Evolutionary conservation across 2,329 filamentous ascomycete species (phyloP).

Genomic region (Chaetomiaceae sp.): DNA sequence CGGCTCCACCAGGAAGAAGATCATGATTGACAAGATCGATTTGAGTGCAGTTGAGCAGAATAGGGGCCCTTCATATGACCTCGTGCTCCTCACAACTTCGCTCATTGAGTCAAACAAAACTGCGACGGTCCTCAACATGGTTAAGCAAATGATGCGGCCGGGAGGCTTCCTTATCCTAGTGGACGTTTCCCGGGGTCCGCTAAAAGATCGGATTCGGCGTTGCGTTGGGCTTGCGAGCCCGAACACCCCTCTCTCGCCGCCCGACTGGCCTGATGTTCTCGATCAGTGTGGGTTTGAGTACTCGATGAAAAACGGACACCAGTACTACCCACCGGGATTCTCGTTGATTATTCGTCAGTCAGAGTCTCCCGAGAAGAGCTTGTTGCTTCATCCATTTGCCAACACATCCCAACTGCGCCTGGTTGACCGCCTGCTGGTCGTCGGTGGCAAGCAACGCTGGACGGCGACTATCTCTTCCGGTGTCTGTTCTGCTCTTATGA

Average conservation of each 20-base stretch:
- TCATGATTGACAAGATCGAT: conserved; percentile 23
- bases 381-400: conserved; percentile 21
- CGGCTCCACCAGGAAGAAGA: conserved; percentile 19
- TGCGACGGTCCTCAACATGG: conserved; percentile 17
- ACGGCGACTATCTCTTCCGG: conserved; percentile 20
- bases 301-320: conserved; percentile 32
- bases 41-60: conserved; percentile 15
- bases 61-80: conserved; percentile 25
- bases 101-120: conserved; percentile 19
- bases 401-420: conserved; percentile 3
- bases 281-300: conserved; percentile 33
- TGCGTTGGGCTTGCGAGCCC: conserved; percentile 4
- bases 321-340: conserved; percentile 33
- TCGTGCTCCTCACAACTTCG: conserved; percentile 28
- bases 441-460: conserved; percentile 28
- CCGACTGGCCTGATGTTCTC: conserved; percentile 34
- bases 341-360: conserved; percentile 38
- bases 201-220: conserved; percentile 23
- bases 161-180: conserved; percentile 34
- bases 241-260: conserved; percentile 24
- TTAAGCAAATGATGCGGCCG: conserved; percentile 25
- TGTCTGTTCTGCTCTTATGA: conserved; percentile 25
- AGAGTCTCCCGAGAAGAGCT: conserved; percentile 24
- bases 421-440: conserved; percentile 31
- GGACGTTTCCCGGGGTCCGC: conserved; percentile 22